phyloP scores from a whole-genome alignment of 2,329 filamentous ascomycete species.

The Exophiala sp. region DNA sequence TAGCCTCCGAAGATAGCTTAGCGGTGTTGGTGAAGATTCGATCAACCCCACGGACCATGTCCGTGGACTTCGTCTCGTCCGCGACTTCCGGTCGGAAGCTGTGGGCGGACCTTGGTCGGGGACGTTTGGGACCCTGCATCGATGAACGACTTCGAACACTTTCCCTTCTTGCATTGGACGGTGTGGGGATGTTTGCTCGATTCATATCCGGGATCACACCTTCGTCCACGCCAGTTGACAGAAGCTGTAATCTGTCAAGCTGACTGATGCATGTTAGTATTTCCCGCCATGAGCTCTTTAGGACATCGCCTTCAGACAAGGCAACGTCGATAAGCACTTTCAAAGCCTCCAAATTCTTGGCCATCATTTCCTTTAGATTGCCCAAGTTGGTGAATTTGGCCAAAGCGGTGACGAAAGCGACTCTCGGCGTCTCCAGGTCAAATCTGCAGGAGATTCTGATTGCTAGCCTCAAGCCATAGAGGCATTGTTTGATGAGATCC shows the following conservation, averaged over 20 bases:
- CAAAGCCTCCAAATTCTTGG: conserved; percentile 93
- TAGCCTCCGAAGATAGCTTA: conserved; percentile 86
- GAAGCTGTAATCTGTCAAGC: conserved; percentile 88
- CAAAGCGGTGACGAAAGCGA: conserved; percentile 89
- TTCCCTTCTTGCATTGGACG: conserved; percentile 47
- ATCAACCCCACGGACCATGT: conserved; percentile 89
- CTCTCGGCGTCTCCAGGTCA: conserved; percentile 84
- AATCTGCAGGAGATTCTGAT: conserved; percentile 92
- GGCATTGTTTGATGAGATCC: conserved; percentile 84
- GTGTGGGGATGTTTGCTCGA: conserved; percentile 68
- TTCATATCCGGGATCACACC: conserved; percentile 88
- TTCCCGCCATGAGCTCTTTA: conserved; percentile 92
- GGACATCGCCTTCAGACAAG: conserved; percentile 83
- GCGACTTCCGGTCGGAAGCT: conserved; percentile 75
- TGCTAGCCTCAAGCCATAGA: conserved; percentile 92
- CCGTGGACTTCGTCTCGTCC: conserved; percentile 84
- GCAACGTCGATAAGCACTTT: conserved; percentile 89
- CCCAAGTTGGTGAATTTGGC: conserved; percentile 94
- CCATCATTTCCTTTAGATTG: conserved; percentile 90
- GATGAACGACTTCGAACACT: conserved; percentile 62
- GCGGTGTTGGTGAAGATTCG: conserved; percentile 96
- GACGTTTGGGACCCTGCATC: conserved; percentile 54
- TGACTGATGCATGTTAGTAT: conserved; percentile 94
- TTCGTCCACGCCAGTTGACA: conserved; percentile 92
- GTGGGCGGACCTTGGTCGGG: conserved; percentile 45